A percentile compares a stretch with the other conserved stretches of the same genome.
Evolutionary conservation across 2,329 filamentous ascomycete genomes (phyloP).

Genomic region (Cercospora canescens): DNA sequence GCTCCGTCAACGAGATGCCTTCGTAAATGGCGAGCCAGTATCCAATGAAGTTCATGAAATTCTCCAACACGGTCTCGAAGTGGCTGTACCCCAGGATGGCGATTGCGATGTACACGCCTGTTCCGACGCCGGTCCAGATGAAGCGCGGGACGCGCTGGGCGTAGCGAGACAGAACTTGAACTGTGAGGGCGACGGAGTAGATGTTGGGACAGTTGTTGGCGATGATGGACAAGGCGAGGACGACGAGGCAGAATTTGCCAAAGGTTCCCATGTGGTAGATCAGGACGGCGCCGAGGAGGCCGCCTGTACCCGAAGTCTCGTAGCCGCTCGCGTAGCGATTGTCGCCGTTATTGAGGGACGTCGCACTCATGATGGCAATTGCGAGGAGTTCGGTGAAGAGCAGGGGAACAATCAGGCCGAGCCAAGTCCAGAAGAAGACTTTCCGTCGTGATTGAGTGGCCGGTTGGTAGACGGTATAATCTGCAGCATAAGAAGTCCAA

Average conservation of each 20-base stretch:
- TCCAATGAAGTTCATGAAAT: slow-evolving; percentile 63
- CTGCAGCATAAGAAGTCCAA: slow-evolving; percentile 73
- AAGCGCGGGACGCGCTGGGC: slow-evolving; percentile 66
- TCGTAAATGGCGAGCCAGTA: slow-evolving; percentile 78
- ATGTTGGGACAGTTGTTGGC: slow-evolving; percentile 50
- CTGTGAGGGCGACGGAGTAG: slow-evolving; percentile 67
- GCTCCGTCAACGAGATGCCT: slow-evolving; percentile 64
- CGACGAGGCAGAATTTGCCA: slow-evolving; percentile 65
- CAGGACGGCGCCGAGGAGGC: slow-evolving; percentile 66
- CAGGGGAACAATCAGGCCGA: slow-evolving; percentile 69
- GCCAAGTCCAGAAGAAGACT: slow-evolving; percentile 69
- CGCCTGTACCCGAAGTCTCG: slow-evolving; percentile 60
- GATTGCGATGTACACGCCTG: slow-evolving; percentile 65
- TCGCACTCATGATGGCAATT: slow-evolving; percentile 68
- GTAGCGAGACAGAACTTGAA: slow-evolving; percentile 63
- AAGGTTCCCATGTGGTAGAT: slow-evolving; percentile 65
- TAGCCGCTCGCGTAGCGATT: slow-evolving; percentile 61
- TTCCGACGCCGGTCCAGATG: slow-evolving; percentile 64
- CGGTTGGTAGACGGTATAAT: slow-evolving; percentile 80
- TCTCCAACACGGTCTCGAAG: slow-evolving; percentile 65
- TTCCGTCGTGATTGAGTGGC: slow-evolving; percentile 57
- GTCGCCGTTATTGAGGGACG: slow-evolving; percentile 52
- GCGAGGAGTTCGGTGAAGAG: slow-evolving; percentile 74
- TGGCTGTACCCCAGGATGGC: slow-evolving; percentile 68
- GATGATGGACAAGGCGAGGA: slow-evolving; percentile 46